Conservation (phyloP, 176 grass and related monocot species). For the Ananas comosus region DNA sequence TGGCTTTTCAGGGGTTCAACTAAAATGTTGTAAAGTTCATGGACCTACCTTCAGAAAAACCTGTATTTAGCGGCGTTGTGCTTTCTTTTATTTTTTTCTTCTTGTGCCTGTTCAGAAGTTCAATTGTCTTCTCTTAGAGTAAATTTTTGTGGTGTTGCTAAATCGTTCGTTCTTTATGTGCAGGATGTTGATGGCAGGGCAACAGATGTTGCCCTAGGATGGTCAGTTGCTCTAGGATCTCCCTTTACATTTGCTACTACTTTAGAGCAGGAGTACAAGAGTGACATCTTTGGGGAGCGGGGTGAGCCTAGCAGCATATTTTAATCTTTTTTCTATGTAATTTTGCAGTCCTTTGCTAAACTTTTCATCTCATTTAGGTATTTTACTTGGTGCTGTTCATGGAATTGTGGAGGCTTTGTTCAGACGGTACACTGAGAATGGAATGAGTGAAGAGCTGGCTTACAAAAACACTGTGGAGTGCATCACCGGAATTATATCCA, state of each 20-base stretch:
- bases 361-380: conserved; percentile 29
- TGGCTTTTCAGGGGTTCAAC: not conserved
- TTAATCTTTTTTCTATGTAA: not conserved
- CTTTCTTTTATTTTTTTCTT: not conserved
- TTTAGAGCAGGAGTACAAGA: conserved; percentile 66
- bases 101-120: not conserved
- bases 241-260: conserved; percentile 80
- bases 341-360: conserved; percentile 1
- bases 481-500: conserved; percentile 73
- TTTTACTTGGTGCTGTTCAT: conserved; percentile 63
- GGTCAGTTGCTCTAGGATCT: conserved; percentile 76
- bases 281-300: conserved; percentile 77
- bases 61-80: too few relatives aligned
- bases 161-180: not conserved
- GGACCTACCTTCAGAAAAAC: too few relatives aligned
- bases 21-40: not conserved
- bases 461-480: conserved; percentile 70
- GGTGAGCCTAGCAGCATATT: conserved; percentile 19
- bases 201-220: conserved; percentile 71
- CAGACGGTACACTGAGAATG: conserved; percentile 69
- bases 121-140: too few relatives aligned
- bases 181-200: conserved; percentile 87
- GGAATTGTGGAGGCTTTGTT: conserved; percentile 69
- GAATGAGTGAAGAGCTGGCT: conserved; percentile 55
- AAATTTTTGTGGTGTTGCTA: too few relatives aligned